A percentile compares a stretch with the other conserved stretches of the same genome.
Evolutionary conservation across 129 eudicot genomes (phyloP).

Genomic region (Tanacetum coccineum): DNA sequence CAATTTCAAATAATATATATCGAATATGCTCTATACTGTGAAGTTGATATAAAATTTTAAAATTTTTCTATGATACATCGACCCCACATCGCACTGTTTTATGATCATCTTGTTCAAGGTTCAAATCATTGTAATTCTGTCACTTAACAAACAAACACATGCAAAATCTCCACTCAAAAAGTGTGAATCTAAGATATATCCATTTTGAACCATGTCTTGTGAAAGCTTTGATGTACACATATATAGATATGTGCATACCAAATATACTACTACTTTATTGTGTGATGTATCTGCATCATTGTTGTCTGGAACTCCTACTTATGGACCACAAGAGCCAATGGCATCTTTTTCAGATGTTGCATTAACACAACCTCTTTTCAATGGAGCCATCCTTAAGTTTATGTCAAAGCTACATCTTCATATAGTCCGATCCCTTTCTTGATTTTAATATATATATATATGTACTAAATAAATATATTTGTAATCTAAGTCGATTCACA

Average conservation of each 20-base stretch:
- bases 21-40: background rate
- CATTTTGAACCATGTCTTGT: slow-evolving; percentile 21
- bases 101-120: slow-evolving; percentile 17
- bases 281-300: slow-evolving; percentile 25
- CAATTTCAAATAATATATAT: background rate
- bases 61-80: background rate
- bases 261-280: background rate
- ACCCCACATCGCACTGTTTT: background rate
- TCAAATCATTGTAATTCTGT: slow-evolving; percentile 26
- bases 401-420: slow-evolving; percentile 29
- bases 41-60: background rate
- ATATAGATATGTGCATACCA: background rate
- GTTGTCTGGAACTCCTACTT: slow-evolving; percentile 35
- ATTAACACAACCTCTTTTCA: slow-evolving; percentile 33
- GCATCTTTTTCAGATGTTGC: slow-evolving; percentile 44
- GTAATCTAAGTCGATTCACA: background rate
- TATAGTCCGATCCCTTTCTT: slow-evolving; percentile 26
- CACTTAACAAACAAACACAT: slow-evolving; percentile 26
- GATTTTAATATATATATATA: slow-evolving; percentile 22
- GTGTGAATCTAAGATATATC: slow-evolving; percentile 21
- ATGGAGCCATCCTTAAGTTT: slow-evolving; percentile 33
- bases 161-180: slow-evolving; percentile 25
- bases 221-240: slow-evolving; percentile 18
- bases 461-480: slow-evolving; percentile 14
- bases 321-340: slow-evolving; percentile 40